Conservation (phyloP, 306 rosid genomes). For the Casuarina equisetifolia region DNA sequence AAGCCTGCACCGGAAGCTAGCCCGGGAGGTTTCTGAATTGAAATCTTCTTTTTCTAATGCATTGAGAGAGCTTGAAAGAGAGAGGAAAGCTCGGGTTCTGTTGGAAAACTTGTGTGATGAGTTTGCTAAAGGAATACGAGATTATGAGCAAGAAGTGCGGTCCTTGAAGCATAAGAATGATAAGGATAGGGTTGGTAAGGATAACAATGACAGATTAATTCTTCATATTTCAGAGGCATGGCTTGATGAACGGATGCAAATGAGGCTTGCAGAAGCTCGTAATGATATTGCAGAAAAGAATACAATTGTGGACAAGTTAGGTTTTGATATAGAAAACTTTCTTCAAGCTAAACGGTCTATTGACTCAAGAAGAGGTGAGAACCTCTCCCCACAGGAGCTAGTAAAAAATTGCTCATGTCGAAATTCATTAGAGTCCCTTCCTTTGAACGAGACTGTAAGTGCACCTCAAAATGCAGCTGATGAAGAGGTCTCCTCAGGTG, state of each 20-base stretch:
- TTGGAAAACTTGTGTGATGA: conserved; percentile 79
- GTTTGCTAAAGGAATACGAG: conserved; percentile 74
- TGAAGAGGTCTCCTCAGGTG: conserved; percentile 44
- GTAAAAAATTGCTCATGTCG: conserved; percentile 46
- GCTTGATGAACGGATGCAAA: conserved; percentile 83
- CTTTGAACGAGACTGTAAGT: conserved; percentile 47
- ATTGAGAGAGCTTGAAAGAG: conserved; percentile 66
- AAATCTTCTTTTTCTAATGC: conserved; percentile 55
- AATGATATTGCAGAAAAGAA: conserved; percentile 37
- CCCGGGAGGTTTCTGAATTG: conserved; percentile 56
- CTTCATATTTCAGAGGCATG: conserved; percentile 85
- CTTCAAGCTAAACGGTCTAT: conserved; percentile 59
- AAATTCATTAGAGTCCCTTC: conserved; percentile 59
- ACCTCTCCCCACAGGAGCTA: conserved; percentile 44
- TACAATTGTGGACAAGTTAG: conserved; percentile 68
- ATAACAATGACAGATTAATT: conserved; percentile 47
- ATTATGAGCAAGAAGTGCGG: conserved; percentile 64
- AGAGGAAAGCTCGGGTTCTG: conserved; percentile 63
- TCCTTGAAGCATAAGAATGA: conserved; percentile 44
- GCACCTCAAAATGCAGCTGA: conserved; percentile 48
- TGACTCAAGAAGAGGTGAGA: conserved; percentile 35
- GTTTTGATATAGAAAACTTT: conserved; percentile 75
- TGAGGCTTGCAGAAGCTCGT: conserved; percentile 46
- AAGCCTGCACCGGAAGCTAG: conserved; percentile 59
- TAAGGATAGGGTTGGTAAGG: conserved; percentile 35